These are phyloP conservation scores for Fusarium humuli DNA, from an alignment of 2,329 filamentous ascomycete species.

Conservation along the genomic window DNA sequence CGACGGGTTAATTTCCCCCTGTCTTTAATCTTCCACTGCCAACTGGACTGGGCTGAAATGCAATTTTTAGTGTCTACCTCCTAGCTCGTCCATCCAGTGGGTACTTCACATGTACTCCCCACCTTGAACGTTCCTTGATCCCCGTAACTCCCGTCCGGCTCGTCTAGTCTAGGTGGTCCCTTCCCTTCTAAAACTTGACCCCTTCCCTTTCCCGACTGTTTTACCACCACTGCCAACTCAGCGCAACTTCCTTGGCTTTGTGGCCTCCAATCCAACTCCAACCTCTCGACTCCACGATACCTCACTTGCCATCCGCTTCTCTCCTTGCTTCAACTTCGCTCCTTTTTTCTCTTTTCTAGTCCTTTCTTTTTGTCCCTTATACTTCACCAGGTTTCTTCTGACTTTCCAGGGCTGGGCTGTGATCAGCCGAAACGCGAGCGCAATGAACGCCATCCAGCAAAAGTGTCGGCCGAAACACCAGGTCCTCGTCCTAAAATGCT, in stretches of 20 bases:
- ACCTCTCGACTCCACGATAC: conserved; percentile 9
- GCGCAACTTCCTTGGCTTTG: conserved; percentile 32
- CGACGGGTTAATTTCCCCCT: conserved; percentile 31
- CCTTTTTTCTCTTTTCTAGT: neutral
- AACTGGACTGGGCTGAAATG: conserved; percentile 25
- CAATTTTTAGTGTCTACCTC: conserved; percentile 13
- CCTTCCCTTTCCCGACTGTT: conserved; percentile 34
- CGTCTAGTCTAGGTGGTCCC: conserved; percentile 15
- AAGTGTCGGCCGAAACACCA: conserved; percentile 93
- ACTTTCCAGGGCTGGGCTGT: conserved; percentile 35
- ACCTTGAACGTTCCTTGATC: neutral
- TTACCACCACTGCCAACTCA: conserved; percentile 33
- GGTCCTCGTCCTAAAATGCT: conserved; percentile 95
- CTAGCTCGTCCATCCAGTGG: conserved; percentile 6
- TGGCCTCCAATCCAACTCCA: conserved; percentile 11
- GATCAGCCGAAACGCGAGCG: conserved; percentile 38
- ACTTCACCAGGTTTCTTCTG: neutral
- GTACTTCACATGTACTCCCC: conserved; percentile 34
- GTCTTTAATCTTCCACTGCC: conserved; percentile 30
- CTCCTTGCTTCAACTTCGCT: conserved; percentile 1
- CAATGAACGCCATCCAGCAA: conserved; percentile 74
- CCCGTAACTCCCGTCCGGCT: conserved; percentile 33
- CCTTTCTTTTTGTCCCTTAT: neutral
- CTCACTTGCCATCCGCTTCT: conserved; percentile 8
- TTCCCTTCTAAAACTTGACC: conserved; percentile 33